phyloP scores from a whole-genome alignment of 306 rosid genomes.

The Cicer pinnatifidum region DNA sequence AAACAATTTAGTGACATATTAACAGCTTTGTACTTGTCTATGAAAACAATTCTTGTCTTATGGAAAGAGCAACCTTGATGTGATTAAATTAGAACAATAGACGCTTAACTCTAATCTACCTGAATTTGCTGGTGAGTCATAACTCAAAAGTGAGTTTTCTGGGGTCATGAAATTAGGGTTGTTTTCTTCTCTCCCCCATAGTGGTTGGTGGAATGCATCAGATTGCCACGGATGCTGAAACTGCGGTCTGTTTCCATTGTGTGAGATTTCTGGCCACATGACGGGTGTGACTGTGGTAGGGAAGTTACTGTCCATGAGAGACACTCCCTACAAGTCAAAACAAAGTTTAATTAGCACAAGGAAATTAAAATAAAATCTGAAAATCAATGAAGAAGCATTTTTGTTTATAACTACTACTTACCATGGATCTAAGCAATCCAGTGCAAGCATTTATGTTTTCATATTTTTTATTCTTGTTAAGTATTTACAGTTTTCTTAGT shows the following conservation, averaged over 20 bases:
- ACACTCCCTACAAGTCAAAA: conserved; percentile 58
- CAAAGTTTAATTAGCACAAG: conserved; percentile 29
- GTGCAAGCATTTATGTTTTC: conserved; percentile 18
- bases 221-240: conserved; percentile 79
- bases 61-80: conserved; percentile 4
- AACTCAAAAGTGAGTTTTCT: conserved; percentile 75
- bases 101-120: conserved; percentile 51
- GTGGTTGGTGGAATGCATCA: conserved; percentile 64
- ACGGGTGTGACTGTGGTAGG: conserved; percentile 61
- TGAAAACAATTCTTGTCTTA: conserved; percentile 5
- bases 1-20: neutral
- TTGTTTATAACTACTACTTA: neutral
- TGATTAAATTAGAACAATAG: conserved; percentile 5
- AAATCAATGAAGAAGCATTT: neutral
- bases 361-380: conserved; percentile 33
- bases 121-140: conserved; percentile 82
- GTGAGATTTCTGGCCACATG: conserved; percentile 69
- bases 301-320: conserved; percentile 66
- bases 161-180: conserved; percentile 69
- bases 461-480: conserved; percentile 14
- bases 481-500: conserved; percentile 31
- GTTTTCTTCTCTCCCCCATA: conserved; percentile 76
- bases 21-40: conserved; percentile 4
- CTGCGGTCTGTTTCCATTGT: conserved; percentile 68
- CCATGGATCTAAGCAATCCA: conserved; percentile 20